Percentiles rank a stretch among this genome's conserved stretches.
phyloP scores from a whole-genome alignment of 2,329 filamentous ascomycete genomes.

The Sporothrix phasma region DNA sequence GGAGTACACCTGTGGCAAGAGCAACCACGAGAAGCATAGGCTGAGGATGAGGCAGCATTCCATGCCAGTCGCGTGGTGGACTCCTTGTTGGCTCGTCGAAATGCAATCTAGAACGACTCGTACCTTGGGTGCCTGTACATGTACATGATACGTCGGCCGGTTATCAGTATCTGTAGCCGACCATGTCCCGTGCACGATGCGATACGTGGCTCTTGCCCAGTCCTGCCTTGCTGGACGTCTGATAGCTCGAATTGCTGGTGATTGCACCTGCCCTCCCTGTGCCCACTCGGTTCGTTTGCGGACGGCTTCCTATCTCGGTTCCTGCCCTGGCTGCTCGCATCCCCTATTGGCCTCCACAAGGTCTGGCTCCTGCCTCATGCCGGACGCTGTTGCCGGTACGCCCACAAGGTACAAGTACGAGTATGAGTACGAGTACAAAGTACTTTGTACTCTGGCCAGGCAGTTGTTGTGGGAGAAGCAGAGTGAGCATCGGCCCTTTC shows the following conservation, averaged over 20 bases:
- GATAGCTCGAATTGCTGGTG: neutral
- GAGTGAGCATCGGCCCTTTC: no score
- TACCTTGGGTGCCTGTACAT: no score
- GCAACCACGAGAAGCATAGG: neutral
- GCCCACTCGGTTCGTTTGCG: neutral
- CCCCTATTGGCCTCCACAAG: slow-evolving; percentile 14
- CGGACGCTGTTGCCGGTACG: slow-evolving; percentile 10
- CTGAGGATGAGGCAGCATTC: neutral
- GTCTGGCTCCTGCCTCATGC: neutral
- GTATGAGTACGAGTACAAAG: neutral
- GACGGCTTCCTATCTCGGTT: neutral
- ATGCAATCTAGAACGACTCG: slow-evolving; percentile 1
- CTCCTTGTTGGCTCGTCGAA: slow-evolving; percentile 5
- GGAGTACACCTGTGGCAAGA: no score
- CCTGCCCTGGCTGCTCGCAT: neutral
- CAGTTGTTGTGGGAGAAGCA: no score
- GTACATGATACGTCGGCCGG: no score
- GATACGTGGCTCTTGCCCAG: neutral
- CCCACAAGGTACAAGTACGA: neutral
- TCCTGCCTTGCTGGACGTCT: neutral
- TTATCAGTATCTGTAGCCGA: no score
- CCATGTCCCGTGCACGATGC: neutral
- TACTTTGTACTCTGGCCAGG: no score
- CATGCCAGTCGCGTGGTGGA: neutral
- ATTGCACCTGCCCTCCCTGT: neutral